Evolutionary conservation across 2,329 filamentous ascomycete species (phyloP).

Genomic region (Colletotrichum sojae): DNA sequence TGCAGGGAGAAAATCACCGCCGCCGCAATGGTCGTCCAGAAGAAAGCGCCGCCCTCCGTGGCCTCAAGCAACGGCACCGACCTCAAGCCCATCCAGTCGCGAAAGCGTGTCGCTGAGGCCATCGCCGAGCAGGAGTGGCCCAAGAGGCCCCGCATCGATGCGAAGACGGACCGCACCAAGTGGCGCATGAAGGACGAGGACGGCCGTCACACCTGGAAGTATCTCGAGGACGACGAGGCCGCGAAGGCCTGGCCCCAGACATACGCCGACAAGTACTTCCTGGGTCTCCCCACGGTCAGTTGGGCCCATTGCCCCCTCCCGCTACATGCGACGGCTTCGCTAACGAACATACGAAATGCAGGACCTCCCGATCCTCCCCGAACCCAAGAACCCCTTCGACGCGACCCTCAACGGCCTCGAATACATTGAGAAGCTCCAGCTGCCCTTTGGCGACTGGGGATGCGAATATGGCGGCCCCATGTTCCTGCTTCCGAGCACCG

Average conservation of each 20-base stretch:
- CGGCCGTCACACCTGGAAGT: slow-evolving; percentile 95
- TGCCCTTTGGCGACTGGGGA: slow-evolving; percentile 92
- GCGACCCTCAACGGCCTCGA: slow-evolving; percentile 85
- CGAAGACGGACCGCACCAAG: slow-evolving; percentile 81
- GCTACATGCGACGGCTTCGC: slow-evolving; percentile 4
- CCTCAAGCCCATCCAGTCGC: slow-evolving; percentile 46
- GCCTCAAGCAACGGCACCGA: slow-evolving; percentile 33
- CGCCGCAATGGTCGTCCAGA: slow-evolving; percentile 16
- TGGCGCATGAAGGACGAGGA: slow-evolving; percentile 90
- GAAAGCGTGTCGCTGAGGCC: slow-evolving; percentile 61
- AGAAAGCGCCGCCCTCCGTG: slow-evolving; percentile 25
- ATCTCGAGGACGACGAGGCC: slow-evolving; percentile 81
- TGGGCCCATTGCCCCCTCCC: slow-evolving; percentile 1
- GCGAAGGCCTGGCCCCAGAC: slow-evolving; percentile 86
- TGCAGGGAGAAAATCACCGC: not conserved
- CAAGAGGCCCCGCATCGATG: slow-evolving; percentile 63
- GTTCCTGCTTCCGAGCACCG: slow-evolving; percentile 90
- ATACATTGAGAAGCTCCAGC: slow-evolving; percentile 92
- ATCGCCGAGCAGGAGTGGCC: slow-evolving; percentile 52
- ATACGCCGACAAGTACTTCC: slow-evolving; percentile 88
- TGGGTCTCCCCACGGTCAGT: slow-evolving; percentile 83
- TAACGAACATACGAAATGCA: slow-evolving; percentile 53
- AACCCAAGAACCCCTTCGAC: slow-evolving; percentile 80
- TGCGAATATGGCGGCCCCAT: slow-evolving; percentile 98
- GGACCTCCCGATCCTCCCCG: slow-evolving; percentile 81